A percentile compares a stretch with the other conserved stretches of the same genome.
Conservation (phyloP, 2,329 filamentous ascomycete species). For the Gaeumannomyces tritici region DNA sequence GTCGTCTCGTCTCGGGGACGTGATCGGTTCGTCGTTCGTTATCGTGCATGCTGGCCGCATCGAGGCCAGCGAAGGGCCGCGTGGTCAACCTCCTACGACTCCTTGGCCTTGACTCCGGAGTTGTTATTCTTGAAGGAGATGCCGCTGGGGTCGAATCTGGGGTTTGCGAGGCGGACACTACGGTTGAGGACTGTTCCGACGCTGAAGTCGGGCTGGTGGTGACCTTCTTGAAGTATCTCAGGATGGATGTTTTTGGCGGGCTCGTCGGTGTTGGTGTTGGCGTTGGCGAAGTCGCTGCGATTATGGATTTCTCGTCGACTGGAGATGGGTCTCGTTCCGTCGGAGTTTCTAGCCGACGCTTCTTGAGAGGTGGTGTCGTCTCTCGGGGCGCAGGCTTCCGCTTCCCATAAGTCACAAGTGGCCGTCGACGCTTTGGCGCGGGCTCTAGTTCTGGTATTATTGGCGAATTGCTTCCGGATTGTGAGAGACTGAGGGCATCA, state of each 20-base stretch:
- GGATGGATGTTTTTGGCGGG: constrained; percentile 10
- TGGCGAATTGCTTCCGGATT: neutral
- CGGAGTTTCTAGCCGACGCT: neutral
- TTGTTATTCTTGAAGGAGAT: neutral
- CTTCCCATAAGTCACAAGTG: constrained; percentile 2
- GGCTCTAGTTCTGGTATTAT: neutral
- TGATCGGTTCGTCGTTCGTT: neutral
- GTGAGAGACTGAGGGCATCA: neutral
- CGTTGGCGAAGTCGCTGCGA: neutral
- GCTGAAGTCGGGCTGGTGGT: constrained; percentile 3
- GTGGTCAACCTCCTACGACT: constrained; percentile 23
- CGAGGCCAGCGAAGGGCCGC: constrained; percentile 8
- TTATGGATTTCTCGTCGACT: neutral
- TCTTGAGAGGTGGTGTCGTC: neutral
- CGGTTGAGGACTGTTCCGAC: neutral
- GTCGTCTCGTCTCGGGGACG: too few species aligned
- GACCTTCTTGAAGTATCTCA: constrained; percentile 16
- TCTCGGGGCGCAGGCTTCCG: neutral
- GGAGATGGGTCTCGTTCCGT: neutral
- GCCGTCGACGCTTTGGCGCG: neutral
- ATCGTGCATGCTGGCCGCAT: neutral
- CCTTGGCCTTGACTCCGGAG: constrained; percentile 7
- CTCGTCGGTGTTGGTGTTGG: neutral
- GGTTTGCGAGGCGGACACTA: neutral
- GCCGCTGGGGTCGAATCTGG: neutral